phyloP scores from a whole-genome alignment of 2,329 filamentous ascomycete species.

The Aspergillus udagawae region DNA sequence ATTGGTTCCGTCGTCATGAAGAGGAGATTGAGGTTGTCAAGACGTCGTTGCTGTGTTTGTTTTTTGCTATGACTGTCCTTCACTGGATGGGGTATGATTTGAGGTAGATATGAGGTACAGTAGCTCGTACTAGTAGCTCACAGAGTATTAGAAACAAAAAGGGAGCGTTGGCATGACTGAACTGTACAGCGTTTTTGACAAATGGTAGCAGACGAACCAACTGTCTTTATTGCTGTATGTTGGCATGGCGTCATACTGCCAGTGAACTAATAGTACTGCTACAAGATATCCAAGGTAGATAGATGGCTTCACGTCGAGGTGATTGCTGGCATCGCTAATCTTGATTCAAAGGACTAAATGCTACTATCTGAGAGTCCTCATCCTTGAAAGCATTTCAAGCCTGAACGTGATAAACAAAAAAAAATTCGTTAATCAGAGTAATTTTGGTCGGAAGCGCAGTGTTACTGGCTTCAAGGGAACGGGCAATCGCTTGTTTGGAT shows the following conservation, averaged over 20 bases:
- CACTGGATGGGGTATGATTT: constrained; percentile 14
- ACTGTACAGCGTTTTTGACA: too few relatives aligned
- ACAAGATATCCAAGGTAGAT: background rate
- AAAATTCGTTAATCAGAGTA: background rate
- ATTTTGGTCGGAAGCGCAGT: background rate
- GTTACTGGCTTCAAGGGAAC: background rate
- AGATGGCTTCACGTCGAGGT: background rate
- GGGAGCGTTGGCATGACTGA: too few relatives aligned
- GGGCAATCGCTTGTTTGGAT: background rate
- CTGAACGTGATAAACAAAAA: background rate
- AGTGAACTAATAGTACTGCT: background rate
- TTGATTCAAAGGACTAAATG: background rate
- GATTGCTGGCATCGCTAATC: background rate
- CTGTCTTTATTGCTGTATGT: too few relatives aligned
- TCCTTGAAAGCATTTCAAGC: background rate
- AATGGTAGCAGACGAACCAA: too few relatives aligned
- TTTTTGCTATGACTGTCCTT: constrained; percentile 16
- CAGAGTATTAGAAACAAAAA: too few relatives aligned
- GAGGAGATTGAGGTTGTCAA: constrained; percentile 20
- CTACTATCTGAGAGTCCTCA: background rate
- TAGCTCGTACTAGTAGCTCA: too few relatives aligned
- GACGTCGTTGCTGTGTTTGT: constrained; percentile 14
- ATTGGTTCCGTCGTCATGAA: constrained; percentile 15
- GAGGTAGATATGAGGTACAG: background rate
- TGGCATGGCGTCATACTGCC: too few relatives aligned